Percentiles rank a stretch among this genome's conserved stretches.
These are phyloP conservation scores for Penicillium sp. DNA, from an alignment of 2,329 filamentous ascomycete genomes.

Conservation along the genomic window DNA sequence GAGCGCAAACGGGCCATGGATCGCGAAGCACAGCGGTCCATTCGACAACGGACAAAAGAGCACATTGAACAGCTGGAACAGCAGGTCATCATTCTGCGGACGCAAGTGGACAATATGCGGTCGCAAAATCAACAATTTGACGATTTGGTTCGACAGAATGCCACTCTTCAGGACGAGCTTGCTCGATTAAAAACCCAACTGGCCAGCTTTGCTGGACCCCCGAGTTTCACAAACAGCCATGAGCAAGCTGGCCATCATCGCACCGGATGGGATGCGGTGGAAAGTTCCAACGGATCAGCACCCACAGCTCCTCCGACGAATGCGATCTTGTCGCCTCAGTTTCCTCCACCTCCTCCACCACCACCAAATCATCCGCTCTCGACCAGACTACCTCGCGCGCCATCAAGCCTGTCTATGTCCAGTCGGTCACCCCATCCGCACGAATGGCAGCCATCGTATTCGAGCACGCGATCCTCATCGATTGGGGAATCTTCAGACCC, in stretches of 20 bases:
- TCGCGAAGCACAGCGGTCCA: slow-evolving; percentile 76
- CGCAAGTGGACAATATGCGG: slow-evolving; percentile 45
- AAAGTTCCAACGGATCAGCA: slow-evolving; percentile 11
- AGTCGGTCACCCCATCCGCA: slow-evolving; percentile 23
- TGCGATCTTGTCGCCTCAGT: slow-evolving; percentile 22
- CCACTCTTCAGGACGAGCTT: slow-evolving; percentile 51
- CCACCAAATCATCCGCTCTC: slow-evolving; percentile 9
- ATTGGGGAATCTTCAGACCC: slow-evolving; percentile 24
- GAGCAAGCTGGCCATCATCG: slow-evolving; percentile 8
- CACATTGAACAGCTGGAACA: slow-evolving; percentile 65
- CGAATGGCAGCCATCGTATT: slow-evolving; percentile 26
- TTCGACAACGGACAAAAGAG: slow-evolving; percentile 72
- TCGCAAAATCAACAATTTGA: slow-evolving; percentile 47
- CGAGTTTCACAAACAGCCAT: slow-evolving; percentile 16
- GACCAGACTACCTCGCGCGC: slow-evolving; percentile 16
- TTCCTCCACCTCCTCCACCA: slow-evolving; percentile 16
- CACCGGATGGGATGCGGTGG: slow-evolving; percentile 16
- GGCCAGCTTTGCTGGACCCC: slow-evolving; percentile 22
- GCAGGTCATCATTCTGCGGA: slow-evolving; percentile 25
- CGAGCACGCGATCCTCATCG: slow-evolving; percentile 23
- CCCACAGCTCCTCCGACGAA: slow-evolving; percentile 10
- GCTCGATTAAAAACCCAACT: slow-evolving; percentile 47
- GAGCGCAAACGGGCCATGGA: slow-evolving; percentile 57
- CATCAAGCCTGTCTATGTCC: slow-evolving; percentile 20
- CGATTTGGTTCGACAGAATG: slow-evolving; percentile 48